Base-by-base conservation (phyloP, 257 asterid species). In the Scutellaria barbata region DNA sequence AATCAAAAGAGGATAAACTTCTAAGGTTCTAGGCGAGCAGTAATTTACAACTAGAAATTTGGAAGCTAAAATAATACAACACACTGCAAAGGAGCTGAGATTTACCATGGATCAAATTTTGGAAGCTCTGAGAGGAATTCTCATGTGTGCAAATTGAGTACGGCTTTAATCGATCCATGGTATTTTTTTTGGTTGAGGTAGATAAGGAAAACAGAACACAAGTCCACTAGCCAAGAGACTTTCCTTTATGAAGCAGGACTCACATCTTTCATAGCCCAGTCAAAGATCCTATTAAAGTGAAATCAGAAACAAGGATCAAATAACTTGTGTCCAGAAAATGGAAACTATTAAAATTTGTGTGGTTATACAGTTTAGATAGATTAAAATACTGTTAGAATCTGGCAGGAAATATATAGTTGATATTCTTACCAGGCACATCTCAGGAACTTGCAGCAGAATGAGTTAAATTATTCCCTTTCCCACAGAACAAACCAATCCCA, bases 11-110 rank as follows among this genome's bases (percentile, higher is more conserved):
- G 60, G 57, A 52, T 52, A 52, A 17, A 52, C 12, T 50, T 6
- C 1, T 50, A 14, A n/a, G 14, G 55, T 3, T 13, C 53, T 47
- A 12, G 3, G 14, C 18, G 14, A 47, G 53, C 55, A 14, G 14
- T 50, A 50, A 1, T 6, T 5, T n/a, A 10, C 14, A 13, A 10
- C 7, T 3, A 13, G 16, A 33, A 56, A 42, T 17, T 58, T 71
- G 64, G 70, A 30, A 41, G 6, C 63, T 39, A 4, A 55, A 16
- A 45, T 56, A 43, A 64, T 63, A 63, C 43, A 43, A 64, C 51
- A 53, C 77, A 73, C 54, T 40, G 71, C 65, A 42, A 71, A 11
- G 68, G 68, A 45, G 68, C 75, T 10, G 68, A 71, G 68, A 71
- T 71, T 58, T 71, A 59, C 68, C 75, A 47, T 63, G 68, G 75